phyloP scores from a whole-genome alignment of 805 yeast genomes.

The Wickerhamiella sorbophila region DNA sequence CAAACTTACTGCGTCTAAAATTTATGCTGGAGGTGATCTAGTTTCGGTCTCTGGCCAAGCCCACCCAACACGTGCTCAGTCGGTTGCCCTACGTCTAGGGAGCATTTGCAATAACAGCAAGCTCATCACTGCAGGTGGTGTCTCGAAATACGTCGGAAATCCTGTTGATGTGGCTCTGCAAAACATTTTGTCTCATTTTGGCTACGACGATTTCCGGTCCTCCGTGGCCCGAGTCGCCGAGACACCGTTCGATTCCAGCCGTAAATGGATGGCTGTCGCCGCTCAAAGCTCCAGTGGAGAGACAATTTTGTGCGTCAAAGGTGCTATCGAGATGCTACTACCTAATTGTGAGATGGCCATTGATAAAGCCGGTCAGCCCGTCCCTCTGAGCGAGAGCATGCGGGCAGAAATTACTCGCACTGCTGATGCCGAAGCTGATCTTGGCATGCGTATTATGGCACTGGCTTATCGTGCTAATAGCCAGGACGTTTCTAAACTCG shows the following conservation, averaged over 20 bases:
- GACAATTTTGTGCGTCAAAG: conserved; percentile 52
- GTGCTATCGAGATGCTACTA: conserved; percentile 72
- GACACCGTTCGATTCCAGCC: conserved; percentile 66
- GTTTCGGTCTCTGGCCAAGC: conserved; percentile 1
- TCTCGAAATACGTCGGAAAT: conserved; percentile 66
- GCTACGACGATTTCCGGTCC: conserved; percentile 50
- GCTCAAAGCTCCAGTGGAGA: conserved; percentile 44
- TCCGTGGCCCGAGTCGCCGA: conserved; percentile 50
- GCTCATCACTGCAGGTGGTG: conserved; percentile 48
- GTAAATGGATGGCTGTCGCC: conserved; percentile 85
- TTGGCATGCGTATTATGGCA: conserved; percentile 77
- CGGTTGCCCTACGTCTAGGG: conserved; percentile 20
- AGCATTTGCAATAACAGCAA: conserved; percentile 26
- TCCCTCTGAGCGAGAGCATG: conserved; percentile 41
- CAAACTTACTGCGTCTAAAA: conserved; percentile 25
- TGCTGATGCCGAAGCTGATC: conserved; percentile 54
- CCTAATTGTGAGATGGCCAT: conserved; percentile 44
- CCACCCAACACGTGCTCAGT: conserved; percentile 11
- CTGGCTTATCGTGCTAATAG: conserved; percentile 54
- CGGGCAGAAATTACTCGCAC: conserved; percentile 36
- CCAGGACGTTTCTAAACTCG: conserved; percentile 71
- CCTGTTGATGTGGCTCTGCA: conserved; percentile 89
- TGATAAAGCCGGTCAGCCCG: conserved; percentile 43
- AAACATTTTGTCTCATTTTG: conserved; percentile 53
- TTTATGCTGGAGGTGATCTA: conserved; percentile 7